Conservation (phyloP, 129 eudicot genomes). For the Flaveria ramosissima region DNA sequence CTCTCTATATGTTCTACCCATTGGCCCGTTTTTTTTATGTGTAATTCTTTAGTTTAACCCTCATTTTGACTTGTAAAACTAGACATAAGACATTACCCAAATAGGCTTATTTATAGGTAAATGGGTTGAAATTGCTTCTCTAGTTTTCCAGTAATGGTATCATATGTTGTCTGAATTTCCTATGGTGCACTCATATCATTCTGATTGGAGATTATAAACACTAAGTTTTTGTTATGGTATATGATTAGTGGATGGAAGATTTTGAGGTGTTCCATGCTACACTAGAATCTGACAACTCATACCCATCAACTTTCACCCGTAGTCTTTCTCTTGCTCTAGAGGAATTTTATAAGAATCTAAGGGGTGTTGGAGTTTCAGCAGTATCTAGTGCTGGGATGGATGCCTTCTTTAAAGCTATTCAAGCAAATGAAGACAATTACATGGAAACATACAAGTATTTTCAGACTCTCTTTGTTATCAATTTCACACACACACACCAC, state of each 20-base stretch:
- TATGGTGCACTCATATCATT: too few relatives aligned
- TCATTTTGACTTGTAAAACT: too few relatives aligned
- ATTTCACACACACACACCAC: conserved; percentile 2
- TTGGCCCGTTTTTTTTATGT: too few relatives aligned
- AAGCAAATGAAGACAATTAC: conserved; percentile 87
- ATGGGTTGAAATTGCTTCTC: too few relatives aligned
- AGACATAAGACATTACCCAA: too few relatives aligned
- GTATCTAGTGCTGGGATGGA: conserved; percentile 91
- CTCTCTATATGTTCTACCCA: too few relatives aligned
- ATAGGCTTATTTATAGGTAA: too few relatives aligned
- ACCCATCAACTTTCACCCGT: conserved; percentile 78
- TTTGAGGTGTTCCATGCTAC: conserved; percentile 90
- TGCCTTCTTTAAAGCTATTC: conserved; percentile 73
- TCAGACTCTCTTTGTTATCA: neutral
- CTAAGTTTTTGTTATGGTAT: neutral
- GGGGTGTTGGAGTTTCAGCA: conserved; percentile 93
- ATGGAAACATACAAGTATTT: conserved; percentile 88
- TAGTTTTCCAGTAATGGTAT: too few relatives aligned
- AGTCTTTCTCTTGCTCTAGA: conserved; percentile 83
- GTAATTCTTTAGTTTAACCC: too few relatives aligned
- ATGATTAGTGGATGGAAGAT: conserved; percentile 86
- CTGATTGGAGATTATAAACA: neutral
- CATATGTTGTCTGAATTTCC: too few relatives aligned
- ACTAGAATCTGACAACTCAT: conserved; percentile 75
- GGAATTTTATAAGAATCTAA: conserved; percentile 78